Evolutionary conservation across 352 stramenopile genomes (phyloP).

Genomic region (Labyrinthula sp.): DNA sequence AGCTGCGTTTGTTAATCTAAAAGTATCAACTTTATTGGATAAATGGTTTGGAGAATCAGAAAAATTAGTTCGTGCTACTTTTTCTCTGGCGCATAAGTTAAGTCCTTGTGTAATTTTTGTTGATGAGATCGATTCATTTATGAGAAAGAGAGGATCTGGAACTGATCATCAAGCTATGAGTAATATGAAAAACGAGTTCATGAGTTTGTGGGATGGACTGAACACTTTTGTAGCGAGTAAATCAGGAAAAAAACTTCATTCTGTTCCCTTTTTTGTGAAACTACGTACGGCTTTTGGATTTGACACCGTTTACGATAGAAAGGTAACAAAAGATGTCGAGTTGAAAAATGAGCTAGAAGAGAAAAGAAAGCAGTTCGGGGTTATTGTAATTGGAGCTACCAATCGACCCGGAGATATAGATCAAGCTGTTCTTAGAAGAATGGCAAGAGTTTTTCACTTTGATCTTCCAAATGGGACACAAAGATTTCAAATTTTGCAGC

Average conservation of each 20-base stretch:
- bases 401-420: constrained; percentile 95
- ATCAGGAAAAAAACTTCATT: too few relatives aligned
- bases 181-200: constrained; percentile 39
- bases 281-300: neutral
- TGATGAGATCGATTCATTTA: constrained; percentile 95
- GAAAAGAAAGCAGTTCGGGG: constrained; percentile 8
- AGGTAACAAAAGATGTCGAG: constrained; percentile 61
- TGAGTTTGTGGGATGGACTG: constrained; percentile 33
- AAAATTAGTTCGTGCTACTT: constrained; percentile 86
- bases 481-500: constrained; percentile 53
- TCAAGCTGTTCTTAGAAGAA: constrained; percentile 57
- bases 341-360: too few relatives aligned
- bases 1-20: constrained; percentile 98
- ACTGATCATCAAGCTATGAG: constrained; percentile 11
- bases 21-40: constrained; percentile 84
- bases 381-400: constrained; percentile 85
- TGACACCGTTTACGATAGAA: constrained; percentile 53
- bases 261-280: too few relatives aligned
- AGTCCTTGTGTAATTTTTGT: constrained; percentile 94
- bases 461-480: constrained; percentile 65
- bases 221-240: too few relatives aligned
- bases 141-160: constrained; percentile 79
- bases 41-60: constrained; percentile 99
- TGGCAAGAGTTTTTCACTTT: constrained; percentile 98
- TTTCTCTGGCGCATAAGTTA: constrained; percentile 71